These are phyloP conservation scores for Cutaneotrichosporon curvatum DNA, from an alignment of 1,284 basidiomycete species.

Conservation along the genomic window DNA sequence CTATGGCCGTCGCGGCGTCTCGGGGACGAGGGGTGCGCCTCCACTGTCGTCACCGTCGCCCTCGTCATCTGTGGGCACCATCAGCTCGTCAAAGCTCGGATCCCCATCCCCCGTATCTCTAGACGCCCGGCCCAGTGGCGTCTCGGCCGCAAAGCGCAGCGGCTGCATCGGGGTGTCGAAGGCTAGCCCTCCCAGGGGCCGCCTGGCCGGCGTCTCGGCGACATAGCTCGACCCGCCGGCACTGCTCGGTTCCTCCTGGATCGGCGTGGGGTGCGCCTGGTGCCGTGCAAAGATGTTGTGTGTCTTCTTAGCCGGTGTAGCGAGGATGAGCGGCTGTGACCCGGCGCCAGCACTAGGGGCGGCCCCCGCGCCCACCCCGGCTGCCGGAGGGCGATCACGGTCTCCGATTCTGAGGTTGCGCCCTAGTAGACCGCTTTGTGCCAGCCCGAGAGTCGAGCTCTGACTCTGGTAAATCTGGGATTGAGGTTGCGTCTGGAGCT, in stretches of 20 bases:
- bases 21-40: constrained; percentile 14
- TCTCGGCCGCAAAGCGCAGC: constrained; percentile 7
- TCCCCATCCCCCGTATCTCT: constrained; percentile 2
- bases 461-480: too few relatives aligned
- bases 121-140: too few relatives aligned
- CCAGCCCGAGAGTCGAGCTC: neutral
- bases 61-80: constrained; percentile 43
- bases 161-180: neutral
- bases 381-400: too few relatives aligned
- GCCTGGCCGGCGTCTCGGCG: constrained; percentile 31
- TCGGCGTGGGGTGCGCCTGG: constrained; percentile 28
- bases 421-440: constrained; percentile 6
- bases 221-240: constrained; percentile 10
- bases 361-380: too few relatives aligned
- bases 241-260: constrained; percentile 31
- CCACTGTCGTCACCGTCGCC: constrained; percentile 5
- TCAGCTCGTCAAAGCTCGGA: constrained; percentile 24
- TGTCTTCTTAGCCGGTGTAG: constrained; percentile 38
- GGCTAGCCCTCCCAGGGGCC: too few relatives aligned
- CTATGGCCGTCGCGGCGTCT: constrained; percentile 18
- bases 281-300: constrained; percentile 15
- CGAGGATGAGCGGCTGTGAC: constrained; percentile 31
- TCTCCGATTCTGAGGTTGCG: neutral
- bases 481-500: neutral
- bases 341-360: too few relatives aligned